Conservation (phyloP, 1,284 basidiomycete species). For the Malassezia pachydermatis region DNA sequence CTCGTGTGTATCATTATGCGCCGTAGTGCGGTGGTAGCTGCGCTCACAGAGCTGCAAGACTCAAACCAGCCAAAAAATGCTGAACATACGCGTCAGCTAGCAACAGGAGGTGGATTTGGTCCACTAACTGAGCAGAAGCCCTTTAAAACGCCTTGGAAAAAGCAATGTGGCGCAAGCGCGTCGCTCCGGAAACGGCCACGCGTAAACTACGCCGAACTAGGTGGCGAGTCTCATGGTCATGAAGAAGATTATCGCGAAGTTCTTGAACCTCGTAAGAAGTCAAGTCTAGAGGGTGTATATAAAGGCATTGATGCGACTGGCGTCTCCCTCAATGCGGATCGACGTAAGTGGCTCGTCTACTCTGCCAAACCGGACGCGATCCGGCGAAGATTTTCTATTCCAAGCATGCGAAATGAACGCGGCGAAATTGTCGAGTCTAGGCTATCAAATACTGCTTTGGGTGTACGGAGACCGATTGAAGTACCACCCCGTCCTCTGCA, state of each 20-base stretch:
- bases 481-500: slow-evolving; percentile 81
- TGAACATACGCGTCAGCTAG: slow-evolving; percentile 7
- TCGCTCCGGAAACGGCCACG: slow-evolving; percentile 30
- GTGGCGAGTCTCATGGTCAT: slow-evolving; percentile 22
- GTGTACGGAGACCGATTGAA: slow-evolving; percentile 70
- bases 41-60: slow-evolving; percentile 2
- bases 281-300: slow-evolving; percentile 37
- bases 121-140: slow-evolving; percentile 35
- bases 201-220: slow-evolving; percentile 42
- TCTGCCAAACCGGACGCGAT: slow-evolving; percentile 34
- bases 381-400: slow-evolving; percentile 63
- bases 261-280: slow-evolving; percentile 20
- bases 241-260: slow-evolving; percentile 14
- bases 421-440: slow-evolving; percentile 62
- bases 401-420: slow-evolving; percentile 67
- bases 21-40: slow-evolving; percentile 15
- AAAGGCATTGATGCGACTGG: slow-evolving; percentile 43
- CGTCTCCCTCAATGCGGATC: slow-evolving; percentile 39
- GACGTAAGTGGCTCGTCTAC: slow-evolving; percentile 37
- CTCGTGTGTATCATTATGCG: slow-evolving; percentile 11
- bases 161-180: slow-evolving; percentile 20
- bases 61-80: too few relatives aligned
- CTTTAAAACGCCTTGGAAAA: slow-evolving; percentile 37
- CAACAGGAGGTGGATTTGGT: slow-evolving; percentile 36
- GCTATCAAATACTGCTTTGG: slow-evolving; percentile 67